phyloP scores from a whole-genome alignment of 306 rosid species.

The Trifolium fragiferum region DNA sequence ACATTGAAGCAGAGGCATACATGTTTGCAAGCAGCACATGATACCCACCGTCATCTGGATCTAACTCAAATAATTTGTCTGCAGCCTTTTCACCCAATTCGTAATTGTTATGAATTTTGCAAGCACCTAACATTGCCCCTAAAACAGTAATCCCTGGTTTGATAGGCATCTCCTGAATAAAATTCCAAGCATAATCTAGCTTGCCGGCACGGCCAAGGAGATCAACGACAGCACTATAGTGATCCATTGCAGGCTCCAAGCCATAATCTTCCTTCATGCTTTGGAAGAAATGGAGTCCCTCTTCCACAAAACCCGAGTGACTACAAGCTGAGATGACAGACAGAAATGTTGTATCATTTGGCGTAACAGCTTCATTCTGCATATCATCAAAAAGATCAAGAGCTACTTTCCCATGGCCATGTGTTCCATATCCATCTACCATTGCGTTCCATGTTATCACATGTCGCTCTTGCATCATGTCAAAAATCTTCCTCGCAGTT shows the following conservation, averaged over 20 bases:
- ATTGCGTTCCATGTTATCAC: conserved; percentile 90
- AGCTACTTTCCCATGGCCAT: conserved; percentile 73
- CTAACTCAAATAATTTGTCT: conserved; percentile 63
- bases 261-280: conserved; percentile 72
- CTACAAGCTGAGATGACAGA: conserved; percentile 85
- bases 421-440: conserved; percentile 94
- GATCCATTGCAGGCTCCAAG: conserved; percentile 81
- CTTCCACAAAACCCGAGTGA: conserved; percentile 84
- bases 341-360: conserved; percentile 68
- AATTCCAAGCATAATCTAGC: conserved; percentile 78
- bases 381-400: conserved; percentile 65
- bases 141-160: conserved; percentile 74
- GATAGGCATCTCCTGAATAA: conserved; percentile 76
- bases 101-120: conserved; percentile 79
- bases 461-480: conserved; percentile 70
- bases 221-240: conserved; percentile 86
- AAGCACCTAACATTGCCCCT: conserved; percentile 90
- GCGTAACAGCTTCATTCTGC: conserved; percentile 63
- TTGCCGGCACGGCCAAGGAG: conserved; percentile 85
- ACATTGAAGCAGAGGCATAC: conserved; percentile 81
- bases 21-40: conserved; percentile 85
- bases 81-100: conserved; percentile 78
- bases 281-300: conserved; percentile 63
- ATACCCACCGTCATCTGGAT: conserved; percentile 82
- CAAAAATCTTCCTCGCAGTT: conserved; percentile 76